Evolutionary conservation across 1,284 basidiomycete species (phyloP).

Genomic region (Rhodotorula sp.): DNA sequence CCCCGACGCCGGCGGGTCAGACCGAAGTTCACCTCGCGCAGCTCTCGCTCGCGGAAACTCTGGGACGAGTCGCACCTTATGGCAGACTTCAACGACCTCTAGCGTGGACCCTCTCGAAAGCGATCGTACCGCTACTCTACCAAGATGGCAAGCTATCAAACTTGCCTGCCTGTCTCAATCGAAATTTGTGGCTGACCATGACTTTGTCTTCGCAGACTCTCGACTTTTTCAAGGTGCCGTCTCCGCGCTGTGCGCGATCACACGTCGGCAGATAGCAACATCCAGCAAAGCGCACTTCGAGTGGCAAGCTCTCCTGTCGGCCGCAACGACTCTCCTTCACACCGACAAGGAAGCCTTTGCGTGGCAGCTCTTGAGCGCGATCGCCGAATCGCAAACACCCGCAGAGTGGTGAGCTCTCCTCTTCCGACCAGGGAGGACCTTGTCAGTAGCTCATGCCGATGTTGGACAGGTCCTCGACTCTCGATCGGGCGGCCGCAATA

Average conservation of each 20-base stretch:
- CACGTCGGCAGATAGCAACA: not conserved
- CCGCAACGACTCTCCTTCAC: not conserved
- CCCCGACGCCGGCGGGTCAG: not conserved
- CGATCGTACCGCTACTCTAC: not conserved
- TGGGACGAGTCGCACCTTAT: conserved; percentile 26
- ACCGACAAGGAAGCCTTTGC: not conserved
- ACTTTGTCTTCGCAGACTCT: not conserved
- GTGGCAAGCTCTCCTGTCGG: not conserved
- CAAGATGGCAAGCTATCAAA: not conserved
- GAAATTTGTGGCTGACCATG: too few species aligned
- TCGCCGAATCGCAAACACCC: not conserved
- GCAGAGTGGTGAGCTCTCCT: conserved; percentile 48
- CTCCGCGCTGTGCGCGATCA: not conserved
- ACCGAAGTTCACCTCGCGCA: not conserved
- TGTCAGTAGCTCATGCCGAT: not conserved
- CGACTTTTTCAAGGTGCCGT: not conserved
- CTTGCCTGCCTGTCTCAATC: too few species aligned
- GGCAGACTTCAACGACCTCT: conserved; percentile 21
- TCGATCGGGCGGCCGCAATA: not conserved
- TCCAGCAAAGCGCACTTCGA: not conserved
- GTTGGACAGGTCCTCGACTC: not conserved
- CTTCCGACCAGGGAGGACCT: too few species aligned
- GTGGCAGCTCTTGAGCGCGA: conserved; percentile 1
- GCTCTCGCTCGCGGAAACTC: conserved; percentile 7
- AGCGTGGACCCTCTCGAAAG: conserved; percentile 7